Conservation (phyloP, 352 stramenopile genomes). For the Globisporangium cederbergense region DNA sequence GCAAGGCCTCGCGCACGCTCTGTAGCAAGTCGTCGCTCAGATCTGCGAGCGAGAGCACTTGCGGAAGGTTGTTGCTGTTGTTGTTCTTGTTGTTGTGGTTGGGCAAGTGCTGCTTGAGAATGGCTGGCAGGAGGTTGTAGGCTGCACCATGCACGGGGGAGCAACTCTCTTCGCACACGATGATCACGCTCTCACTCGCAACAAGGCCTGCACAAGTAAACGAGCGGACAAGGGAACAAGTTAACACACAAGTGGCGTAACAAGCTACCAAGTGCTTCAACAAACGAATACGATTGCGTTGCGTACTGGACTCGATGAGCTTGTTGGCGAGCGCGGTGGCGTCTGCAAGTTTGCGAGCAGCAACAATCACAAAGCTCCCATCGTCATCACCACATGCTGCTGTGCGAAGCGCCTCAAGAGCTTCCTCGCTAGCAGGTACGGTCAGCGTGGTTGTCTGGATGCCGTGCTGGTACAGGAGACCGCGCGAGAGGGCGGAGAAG, state of each 20-base stretch:
- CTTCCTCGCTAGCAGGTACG: neutral
- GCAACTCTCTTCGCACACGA: constrained; percentile 40
- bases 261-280: neutral
- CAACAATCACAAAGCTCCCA: constrained; percentile 25
- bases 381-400: neutral
- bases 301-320: constrained; percentile 29
- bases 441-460: constrained; percentile 23
- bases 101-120: constrained; percentile 5
- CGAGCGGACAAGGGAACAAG: neutral
- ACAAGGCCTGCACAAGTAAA: constrained; percentile 16
- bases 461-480: constrained; percentile 34
- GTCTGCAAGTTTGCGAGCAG: constrained; percentile 17
- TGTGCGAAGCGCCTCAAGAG: neutral
- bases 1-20: constrained; percentile 43
- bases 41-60: constrained; percentile 44
- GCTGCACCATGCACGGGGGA: neutral
- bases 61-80: neutral
- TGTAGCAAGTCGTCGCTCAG: constrained; percentile 52
- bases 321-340: constrained; percentile 9
- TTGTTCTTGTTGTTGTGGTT: neutral
- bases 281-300: neutral
- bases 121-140: neutral
- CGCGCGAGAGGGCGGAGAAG: constrained; percentile 4
- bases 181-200: constrained; percentile 17
- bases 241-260: neutral